These are phyloP conservation scores for Tricholoma hemisulphureum DNA, from an alignment of 768 basidiomycete species.

Conservation along the genomic window DNA sequence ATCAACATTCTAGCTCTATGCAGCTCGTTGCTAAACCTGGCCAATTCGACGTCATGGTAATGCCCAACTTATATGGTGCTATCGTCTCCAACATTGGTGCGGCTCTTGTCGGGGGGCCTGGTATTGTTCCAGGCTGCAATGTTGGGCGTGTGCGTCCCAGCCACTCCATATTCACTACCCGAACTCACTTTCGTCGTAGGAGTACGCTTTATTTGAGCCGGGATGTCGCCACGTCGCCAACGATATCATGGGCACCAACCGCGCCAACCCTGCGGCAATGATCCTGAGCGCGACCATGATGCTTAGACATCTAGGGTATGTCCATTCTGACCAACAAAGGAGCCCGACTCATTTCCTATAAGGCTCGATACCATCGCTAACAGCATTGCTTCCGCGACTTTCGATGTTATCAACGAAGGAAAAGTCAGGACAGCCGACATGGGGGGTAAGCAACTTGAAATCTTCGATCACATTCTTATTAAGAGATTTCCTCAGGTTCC, in stretches of 20 bases:
- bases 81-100: slow-evolving; percentile 99
- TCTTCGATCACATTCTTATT: background rate
- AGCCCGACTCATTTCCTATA: slow-evolving; percentile 20
- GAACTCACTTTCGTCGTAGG: slow-evolving; percentile 41
- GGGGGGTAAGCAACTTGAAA: slow-evolving; percentile 63
- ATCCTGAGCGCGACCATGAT: slow-evolving; percentile 97
- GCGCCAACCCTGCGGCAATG: slow-evolving; percentile 97
- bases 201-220: slow-evolving; percentile 98
- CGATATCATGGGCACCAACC: slow-evolving; percentile 95
- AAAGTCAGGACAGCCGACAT: slow-evolving; percentile 93
- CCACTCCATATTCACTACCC: background rate
- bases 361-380: slow-evolving; percentile 93
- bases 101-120: slow-evolving; percentile 96
- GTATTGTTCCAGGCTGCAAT: slow-evolving; percentile 97
- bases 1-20: slow-evolving; percentile 71
- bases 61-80: slow-evolving; percentile 96
- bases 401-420: slow-evolving; percentile 86
- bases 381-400: slow-evolving; percentile 87
- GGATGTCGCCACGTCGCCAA: slow-evolving; percentile 95
- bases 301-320: slow-evolving; percentile 92
- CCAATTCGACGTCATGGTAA: slow-evolving; percentile 99
- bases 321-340: slow-evolving; percentile 4
- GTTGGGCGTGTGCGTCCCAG: slow-evolving; percentile 74
- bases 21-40: slow-evolving; percentile 94
- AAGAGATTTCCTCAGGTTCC: slow-evolving; percentile 50